Conservation (phyloP, 495 filamentous ascomycete genomes). For the Neurospora sp. region DNA sequence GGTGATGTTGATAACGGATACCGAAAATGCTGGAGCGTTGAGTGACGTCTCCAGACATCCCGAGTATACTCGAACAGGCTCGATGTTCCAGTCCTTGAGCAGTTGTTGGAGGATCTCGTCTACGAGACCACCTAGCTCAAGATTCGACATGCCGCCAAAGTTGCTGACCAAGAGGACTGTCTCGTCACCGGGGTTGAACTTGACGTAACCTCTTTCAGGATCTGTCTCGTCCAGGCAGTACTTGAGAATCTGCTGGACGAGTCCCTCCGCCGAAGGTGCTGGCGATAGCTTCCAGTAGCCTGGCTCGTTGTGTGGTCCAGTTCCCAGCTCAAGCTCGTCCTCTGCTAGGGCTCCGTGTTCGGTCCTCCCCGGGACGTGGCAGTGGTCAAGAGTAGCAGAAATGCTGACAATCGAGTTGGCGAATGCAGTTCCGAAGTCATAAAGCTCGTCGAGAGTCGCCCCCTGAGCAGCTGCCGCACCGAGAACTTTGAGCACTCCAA, state of each 20-base stretch:
- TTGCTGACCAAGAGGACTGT: slow-evolving; percentile 51
- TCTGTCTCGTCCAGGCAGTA: slow-evolving; percentile 48
- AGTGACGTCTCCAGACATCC: slow-evolving; percentile 51
- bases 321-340: slow-evolving; percentile 46
- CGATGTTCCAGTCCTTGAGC: slow-evolving; percentile 29
- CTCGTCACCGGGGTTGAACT: slow-evolving; percentile 44
- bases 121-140: slow-evolving; percentile 49
- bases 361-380: slow-evolving; percentile 50
- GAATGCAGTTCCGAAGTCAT: slow-evolving; percentile 44
- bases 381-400: slow-evolving; percentile 51
- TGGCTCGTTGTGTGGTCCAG: slow-evolving; percentile 55
- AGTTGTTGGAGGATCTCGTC: slow-evolving; percentile 44
- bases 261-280: slow-evolving; percentile 40
- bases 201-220: slow-evolving; percentile 46
- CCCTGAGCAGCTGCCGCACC: slow-evolving; percentile 32
- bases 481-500: slow-evolving; percentile 32
- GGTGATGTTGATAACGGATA: slow-evolving; percentile 49
- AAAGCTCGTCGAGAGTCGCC: slow-evolving; percentile 44
- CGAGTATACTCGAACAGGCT: slow-evolving; percentile 30
- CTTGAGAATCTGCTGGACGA: slow-evolving; percentile 43
- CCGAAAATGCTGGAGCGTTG: slow-evolving; percentile 53
- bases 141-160: slow-evolving; percentile 51
- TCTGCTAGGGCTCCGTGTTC: slow-evolving; percentile 41
- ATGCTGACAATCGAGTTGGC: slow-evolving; percentile 49
- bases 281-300: slow-evolving; percentile 46